Conservation (phyloP, 164 flowering plant genomes). For the Saururus chinensis region DNA sequence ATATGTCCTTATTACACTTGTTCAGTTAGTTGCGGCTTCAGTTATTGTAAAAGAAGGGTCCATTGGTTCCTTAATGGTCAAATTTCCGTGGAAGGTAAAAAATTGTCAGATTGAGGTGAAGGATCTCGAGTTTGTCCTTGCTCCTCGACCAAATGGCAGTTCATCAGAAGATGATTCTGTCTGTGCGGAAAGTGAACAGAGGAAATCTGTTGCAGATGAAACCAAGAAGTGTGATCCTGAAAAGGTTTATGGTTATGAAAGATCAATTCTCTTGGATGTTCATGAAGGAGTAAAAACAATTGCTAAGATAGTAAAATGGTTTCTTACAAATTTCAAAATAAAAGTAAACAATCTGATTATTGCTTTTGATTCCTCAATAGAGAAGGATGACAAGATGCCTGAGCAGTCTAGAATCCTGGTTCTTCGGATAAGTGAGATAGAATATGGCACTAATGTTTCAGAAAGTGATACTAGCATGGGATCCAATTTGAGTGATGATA, state of each 20-base stretch:
- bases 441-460: constrained; percentile 65
- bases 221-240: constrained; percentile 22
- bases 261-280: constrained; percentile 37
- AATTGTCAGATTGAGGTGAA: constrained; percentile 77
- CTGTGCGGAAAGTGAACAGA: constrained; percentile 16
- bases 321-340: constrained; percentile 77
- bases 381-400: constrained; percentile 20
- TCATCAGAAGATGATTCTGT: constrained; percentile 14
- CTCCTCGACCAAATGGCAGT: constrained; percentile 21
- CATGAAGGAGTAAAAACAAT: constrained; percentile 92
- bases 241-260: constrained; percentile 12
- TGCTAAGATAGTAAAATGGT: constrained; percentile 81
- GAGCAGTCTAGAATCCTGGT: constrained; percentile 33
- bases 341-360: constrained; percentile 58
- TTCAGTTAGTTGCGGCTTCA: constrained; percentile 51
- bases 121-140: constrained; percentile 76
- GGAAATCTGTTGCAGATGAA: constrained; percentile 13
- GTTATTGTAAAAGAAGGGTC: constrained; percentile 79
- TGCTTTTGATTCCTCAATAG: constrained; percentile 64
- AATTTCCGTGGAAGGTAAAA: constrained; percentile 67
- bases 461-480: constrained; percentile 28
- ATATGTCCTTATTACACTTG: background rate
- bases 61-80: constrained; percentile 52
- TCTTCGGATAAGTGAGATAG: constrained; percentile 56
- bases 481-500: constrained; percentile 23